Evolutionary conservation across 1,284 basidiomycete species (phyloP).

Genomic region (Singerocomus inundabilis): DNA sequence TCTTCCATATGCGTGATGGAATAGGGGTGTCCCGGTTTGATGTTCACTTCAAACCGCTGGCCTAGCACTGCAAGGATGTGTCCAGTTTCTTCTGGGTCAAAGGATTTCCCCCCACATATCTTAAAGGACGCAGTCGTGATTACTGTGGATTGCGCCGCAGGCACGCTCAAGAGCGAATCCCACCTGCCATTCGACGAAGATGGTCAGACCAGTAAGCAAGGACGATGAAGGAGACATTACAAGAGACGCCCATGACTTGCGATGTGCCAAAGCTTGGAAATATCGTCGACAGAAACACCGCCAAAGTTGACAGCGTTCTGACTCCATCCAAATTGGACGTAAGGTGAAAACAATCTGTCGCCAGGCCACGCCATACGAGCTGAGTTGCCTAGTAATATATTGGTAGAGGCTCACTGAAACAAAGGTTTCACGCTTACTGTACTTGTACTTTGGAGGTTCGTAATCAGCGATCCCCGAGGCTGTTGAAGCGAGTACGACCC

Average conservation of each 20-base stretch:
- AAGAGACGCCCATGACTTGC: background rate
- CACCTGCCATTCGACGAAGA: background rate
- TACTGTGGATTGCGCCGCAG: background rate
- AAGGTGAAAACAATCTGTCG: background rate
- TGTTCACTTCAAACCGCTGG: conserved; percentile 1
- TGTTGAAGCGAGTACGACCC: background rate
- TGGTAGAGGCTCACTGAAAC: background rate
- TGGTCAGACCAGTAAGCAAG: background rate
- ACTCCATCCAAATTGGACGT: background rate
- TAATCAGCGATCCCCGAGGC: background rate
- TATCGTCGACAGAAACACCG: background rate
- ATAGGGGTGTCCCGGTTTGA: background rate
- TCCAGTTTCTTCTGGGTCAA: background rate
- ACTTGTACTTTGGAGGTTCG: background rate
- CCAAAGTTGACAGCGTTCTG: background rate
- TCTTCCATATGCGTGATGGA: background rate
- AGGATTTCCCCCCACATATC: background rate
- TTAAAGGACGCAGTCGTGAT: background rate
- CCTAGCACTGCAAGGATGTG: background rate
- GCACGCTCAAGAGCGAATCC: background rate
- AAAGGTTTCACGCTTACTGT: background rate
- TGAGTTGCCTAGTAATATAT: background rate
- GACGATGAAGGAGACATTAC: background rate
- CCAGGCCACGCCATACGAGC: background rate
- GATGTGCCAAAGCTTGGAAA: background rate